Conservation (phyloP, 2,329 filamentous ascomycete genomes). For the Zarea fungicola region DNA sequence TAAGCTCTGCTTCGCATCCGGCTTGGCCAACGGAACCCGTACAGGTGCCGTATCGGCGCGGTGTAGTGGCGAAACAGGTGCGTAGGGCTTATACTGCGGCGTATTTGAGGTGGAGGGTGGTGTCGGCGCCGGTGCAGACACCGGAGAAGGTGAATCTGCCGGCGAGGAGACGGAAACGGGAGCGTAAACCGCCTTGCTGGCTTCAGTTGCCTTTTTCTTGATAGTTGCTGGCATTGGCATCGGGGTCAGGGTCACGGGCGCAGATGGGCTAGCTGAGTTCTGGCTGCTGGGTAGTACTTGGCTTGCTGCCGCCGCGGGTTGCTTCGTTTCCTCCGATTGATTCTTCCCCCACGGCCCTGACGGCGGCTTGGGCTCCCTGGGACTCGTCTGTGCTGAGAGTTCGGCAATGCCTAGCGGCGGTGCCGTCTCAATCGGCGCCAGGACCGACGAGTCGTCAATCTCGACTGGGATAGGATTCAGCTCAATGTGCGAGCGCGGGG, state of each 20-base stretch:
- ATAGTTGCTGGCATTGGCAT: too few relatives aligned
- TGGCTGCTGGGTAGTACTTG: too few relatives aligned
- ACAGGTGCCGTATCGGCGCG: conserved; percentile 2
- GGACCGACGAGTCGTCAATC: conserved; percentile 34
- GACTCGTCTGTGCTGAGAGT: conserved; percentile 30
- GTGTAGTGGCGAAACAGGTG: conserved; percentile 2
- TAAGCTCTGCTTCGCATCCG: neutral
- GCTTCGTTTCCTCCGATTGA: too few relatives aligned
- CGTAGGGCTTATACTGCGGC: conserved; percentile 2
- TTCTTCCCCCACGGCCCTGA: neutral
- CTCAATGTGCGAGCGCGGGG: conserved; percentile 36
- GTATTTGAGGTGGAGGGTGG: neutral
- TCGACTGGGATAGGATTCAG: conserved; percentile 40
- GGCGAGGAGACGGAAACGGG: too few relatives aligned
- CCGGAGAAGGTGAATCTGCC: neutral
- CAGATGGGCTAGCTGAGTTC: too few relatives aligned
- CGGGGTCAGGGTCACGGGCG: too few relatives aligned
- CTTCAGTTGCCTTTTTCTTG: too few relatives aligned
- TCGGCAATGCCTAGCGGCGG: conserved; percentile 29
- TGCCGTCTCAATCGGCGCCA: conserved; percentile 29
- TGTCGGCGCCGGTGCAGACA: neutral
- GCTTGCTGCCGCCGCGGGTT: too few relatives aligned
- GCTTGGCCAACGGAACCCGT: too few relatives aligned
- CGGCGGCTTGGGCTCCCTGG: conserved; percentile 19
- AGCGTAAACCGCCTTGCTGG: too few relatives aligned